phyloP scores from a whole-genome alignment of 768 basidiomycete genomes.

The Gloeophyllum trabeum region DNA sequence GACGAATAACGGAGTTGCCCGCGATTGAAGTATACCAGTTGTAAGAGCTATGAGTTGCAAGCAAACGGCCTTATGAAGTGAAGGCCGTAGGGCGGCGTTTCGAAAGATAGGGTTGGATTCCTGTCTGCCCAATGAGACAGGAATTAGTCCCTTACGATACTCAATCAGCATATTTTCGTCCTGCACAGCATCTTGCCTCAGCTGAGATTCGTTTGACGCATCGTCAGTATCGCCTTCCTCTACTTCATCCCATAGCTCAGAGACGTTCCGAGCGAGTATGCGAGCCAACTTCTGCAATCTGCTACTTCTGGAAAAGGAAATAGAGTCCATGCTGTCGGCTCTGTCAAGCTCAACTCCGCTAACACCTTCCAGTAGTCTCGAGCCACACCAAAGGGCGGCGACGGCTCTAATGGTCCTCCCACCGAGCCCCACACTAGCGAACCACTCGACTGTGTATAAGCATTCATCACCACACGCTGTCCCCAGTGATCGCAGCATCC shows the following conservation, averaged over 20 bases:
- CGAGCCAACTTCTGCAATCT: conserved; percentile 55
- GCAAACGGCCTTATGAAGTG: conserved; percentile 59
- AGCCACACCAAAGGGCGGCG: conserved; percentile 79
- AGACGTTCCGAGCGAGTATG: conserved; percentile 47
- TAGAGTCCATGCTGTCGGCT: conserved; percentile 1
- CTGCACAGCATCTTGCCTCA: conserved; percentile 5
- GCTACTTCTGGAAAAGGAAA: conserved; percentile 22
- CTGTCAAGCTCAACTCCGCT: conserved; percentile 32
- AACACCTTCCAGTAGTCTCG: conserved; percentile 65
- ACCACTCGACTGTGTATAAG: conserved; percentile 78
- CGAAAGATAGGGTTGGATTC: too few species aligned
- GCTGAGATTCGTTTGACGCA: conserved; percentile 9
- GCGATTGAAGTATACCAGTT: conserved; percentile 60
- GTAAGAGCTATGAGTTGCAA: conserved; percentile 68
- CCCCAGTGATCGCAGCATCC: conserved; percentile 70
- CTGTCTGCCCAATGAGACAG: conserved; percentile 17
- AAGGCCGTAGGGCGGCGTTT: conserved; percentile 42
- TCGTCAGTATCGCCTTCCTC: conserved; percentile 20
- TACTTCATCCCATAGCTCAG: conserved; percentile 59
- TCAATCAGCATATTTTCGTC: conserved; percentile 19
- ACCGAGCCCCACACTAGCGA: conserved; percentile 36
- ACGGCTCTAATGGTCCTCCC: conserved; percentile 36
- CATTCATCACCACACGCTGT: conserved; percentile 54
- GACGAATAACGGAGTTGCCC: conserved; percentile 66
- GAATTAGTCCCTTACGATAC: conserved; percentile 1